These are phyloP conservation scores for Protomyces gravidus DNA, from an alignment of 1,139 yeast species.

Conservation along the genomic window DNA sequence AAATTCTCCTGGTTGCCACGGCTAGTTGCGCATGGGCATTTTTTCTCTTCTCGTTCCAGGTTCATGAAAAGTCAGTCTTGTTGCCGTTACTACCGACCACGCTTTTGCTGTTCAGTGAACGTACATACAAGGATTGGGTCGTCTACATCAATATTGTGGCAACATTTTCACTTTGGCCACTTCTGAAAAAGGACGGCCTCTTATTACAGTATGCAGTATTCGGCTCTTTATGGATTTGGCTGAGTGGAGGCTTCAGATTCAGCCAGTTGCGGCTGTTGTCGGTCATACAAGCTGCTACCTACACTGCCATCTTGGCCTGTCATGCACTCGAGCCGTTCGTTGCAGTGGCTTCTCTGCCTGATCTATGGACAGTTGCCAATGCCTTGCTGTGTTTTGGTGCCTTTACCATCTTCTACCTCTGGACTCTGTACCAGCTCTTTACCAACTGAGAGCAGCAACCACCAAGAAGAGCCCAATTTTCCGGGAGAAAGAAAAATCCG, in stretches of 20 bases:
- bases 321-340: conserved; percentile 53
- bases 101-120: conserved; percentile 50
- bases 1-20: conserved; percentile 64
- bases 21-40: conserved; percentile 84
- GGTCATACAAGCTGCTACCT: conserved; percentile 45
- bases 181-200: conserved; percentile 70
- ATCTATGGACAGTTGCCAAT: conserved; percentile 77
- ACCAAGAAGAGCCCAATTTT: no score
- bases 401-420: conserved; percentile 70
- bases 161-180: conserved; percentile 77
- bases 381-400: conserved; percentile 70
- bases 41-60: conserved; percentile 87
- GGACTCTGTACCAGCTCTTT: conserved; percentile 29
- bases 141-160: conserved; percentile 87
- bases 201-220: conserved; percentile 64
- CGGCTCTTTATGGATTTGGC: conserved; percentile 71
- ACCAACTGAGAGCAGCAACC: background rate
- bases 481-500: no score
- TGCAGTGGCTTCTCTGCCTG: conserved; percentile 64
- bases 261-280: conserved; percentile 27
- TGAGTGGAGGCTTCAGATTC: conserved; percentile 44
- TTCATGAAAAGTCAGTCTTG: conserved; percentile 86
- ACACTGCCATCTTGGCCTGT: conserved; percentile 50
- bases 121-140: conserved; percentile 55
- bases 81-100: conserved; percentile 84